These are phyloP conservation scores for Vitis riparia DNA, from an alignment of 164 flowering plant genomes.

Conservation along the genomic window DNA sequence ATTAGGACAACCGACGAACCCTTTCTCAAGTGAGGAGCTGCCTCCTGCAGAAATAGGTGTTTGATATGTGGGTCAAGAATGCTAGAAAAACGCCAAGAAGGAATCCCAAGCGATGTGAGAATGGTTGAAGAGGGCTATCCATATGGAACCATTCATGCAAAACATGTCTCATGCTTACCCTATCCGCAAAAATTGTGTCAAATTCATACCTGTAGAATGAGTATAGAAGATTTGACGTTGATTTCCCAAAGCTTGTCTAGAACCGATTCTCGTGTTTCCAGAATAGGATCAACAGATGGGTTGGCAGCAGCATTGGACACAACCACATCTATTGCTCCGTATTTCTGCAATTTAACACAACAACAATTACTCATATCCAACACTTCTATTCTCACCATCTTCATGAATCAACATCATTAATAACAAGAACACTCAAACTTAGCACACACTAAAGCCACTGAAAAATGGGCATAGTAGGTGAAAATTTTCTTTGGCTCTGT, in stretches of 20 bases:
- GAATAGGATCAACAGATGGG: slow-evolving; percentile 63
- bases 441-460: too few species aligned
- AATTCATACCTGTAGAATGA: slow-evolving; percentile 59
- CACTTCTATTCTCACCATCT: too few species aligned
- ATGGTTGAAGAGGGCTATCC: too few species aligned
- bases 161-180: too few species aligned
- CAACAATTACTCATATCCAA: too few species aligned
- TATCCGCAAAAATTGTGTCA: neutral
- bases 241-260: slow-evolving; percentile 97
- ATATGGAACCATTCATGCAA: too few species aligned
- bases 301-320: slow-evolving; percentile 92
- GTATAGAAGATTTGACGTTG: slow-evolving; percentile 84
- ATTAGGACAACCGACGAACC: slow-evolving; percentile 84
- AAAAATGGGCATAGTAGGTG: too few species aligned
- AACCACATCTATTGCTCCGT: slow-evolving; percentile 75
- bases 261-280: slow-evolving; percentile 68
- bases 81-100: too few species aligned
- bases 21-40: slow-evolving; percentile 74
- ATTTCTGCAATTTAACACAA: slow-evolving; percentile 54
- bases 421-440: too few species aligned
- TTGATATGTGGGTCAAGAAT: neutral
- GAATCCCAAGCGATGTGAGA: too few species aligned
- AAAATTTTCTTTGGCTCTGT: too few species aligned
- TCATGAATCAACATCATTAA: too few species aligned
- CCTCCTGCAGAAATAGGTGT: slow-evolving; percentile 49